Evolutionary conservation across 1,139 yeast genomes (phyloP).

Genomic region (Diutina siamensis): DNA sequence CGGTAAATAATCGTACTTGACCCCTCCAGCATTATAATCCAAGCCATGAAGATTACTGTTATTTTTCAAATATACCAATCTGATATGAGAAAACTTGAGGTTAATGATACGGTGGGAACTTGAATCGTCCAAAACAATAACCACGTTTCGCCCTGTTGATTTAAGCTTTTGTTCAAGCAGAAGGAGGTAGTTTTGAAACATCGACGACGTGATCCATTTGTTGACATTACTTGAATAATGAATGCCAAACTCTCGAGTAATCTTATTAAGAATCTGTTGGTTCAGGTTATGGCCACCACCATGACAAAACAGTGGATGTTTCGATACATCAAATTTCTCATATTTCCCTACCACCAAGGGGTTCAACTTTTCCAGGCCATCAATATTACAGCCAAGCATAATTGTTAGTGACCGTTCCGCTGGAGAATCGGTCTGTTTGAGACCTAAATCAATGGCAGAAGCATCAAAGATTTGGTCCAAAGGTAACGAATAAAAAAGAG

Average conservation of each 20-base stretch:
- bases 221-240: conserved; percentile 49
- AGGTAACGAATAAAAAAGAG: conserved; percentile 49
- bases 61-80: conserved; percentile 32
- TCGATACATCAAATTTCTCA: conserved; percentile 38
- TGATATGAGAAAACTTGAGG: conserved; percentile 40
- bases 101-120: conserved; percentile 53
- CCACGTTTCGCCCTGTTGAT: conserved; percentile 33
- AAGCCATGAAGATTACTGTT: conserved; percentile 31
- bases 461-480: conserved; percentile 47
- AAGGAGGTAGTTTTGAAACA: conserved; percentile 51
- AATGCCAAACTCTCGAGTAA: conserved; percentile 12
- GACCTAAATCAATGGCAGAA: conserved; percentile 34
- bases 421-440: conserved; percentile 31
- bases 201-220: conserved; percentile 56
- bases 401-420: conserved; percentile 48
- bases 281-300: conserved; percentile 13
- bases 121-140: conserved; percentile 48
- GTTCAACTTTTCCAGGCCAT: conserved; percentile 49
- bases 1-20: conserved; percentile 41
- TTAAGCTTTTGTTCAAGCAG: conserved; percentile 45
- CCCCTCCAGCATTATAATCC: conserved; percentile 23
- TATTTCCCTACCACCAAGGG: conserved; percentile 54
- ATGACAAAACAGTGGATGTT: conserved; percentile 22
- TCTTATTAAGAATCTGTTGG: conserved; percentile 10
- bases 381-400: conserved; percentile 51